Evolutionary conservation across 176 grass and related monocot genomes (phyloP), one percentile per base, ranked within the genome.

Genomic region (Phoenix dactylifera): DNA sequence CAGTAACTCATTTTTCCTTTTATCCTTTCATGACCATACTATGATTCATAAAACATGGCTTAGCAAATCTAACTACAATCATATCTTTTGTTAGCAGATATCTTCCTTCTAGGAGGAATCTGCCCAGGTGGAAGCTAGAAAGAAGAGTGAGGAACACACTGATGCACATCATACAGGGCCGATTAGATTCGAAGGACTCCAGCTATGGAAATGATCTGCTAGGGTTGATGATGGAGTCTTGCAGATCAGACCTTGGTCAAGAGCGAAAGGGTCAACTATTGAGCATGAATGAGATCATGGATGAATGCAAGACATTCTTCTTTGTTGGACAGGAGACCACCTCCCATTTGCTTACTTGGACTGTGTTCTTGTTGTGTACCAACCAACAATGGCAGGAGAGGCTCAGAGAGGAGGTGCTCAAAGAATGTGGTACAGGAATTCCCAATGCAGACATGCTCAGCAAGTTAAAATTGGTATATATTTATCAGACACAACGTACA

Each of bases 121-220:
- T 64, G 1, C 44, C 18, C 20, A 85, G 23, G 3, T 23, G 54
- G 68, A 64, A 32, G 48, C 52, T 85, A 3, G 63, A 85, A 23
- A 76, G 29, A 35, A 29, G 66, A 63, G 67, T 76, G 15, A 19
- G 68, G 12, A 22, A 5, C 23, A 69, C 66, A 32, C 68, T 85
- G n/a, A 72, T 64, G 72, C 23, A 58, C 5, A 76, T 85, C 28
- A 80, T 80, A 60, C 57, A 35, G 24, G 48, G 0, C 12, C 63
- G 76, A 1, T 52, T 75, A 1, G 56, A 62, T 14, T 0, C 0
- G 39, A 68, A 67, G 20, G 52, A 76, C 5, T 4, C 15, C 0
- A 76, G 82, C 7, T 78, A 78, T 50, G 83, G 76, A 4, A 68
- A 68, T 22, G 82, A 85, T n/a, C 51, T 85, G 22, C 68, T 85